Evolutionary conservation across 2,329 filamentous ascomycete genomes (phyloP).

Genomic region (Fusarium solani-melongenae): DNA sequence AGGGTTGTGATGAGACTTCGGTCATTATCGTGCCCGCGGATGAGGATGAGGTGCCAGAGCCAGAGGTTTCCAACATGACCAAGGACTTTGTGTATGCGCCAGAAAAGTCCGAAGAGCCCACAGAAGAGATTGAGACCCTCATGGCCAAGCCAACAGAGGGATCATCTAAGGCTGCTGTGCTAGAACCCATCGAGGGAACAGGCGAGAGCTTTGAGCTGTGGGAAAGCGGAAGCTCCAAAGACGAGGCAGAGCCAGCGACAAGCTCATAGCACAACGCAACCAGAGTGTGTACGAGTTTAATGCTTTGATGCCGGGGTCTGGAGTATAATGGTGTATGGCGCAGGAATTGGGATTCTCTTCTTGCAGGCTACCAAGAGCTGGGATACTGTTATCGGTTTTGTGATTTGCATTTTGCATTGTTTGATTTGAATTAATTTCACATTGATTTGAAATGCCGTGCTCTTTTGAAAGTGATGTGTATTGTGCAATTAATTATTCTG

Average conservation of each 20-base stretch:
- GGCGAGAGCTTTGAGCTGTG: slow-evolving; percentile 74
- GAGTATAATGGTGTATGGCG: slow-evolving; percentile 23
- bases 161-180: slow-evolving; percentile 57
- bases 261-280: slow-evolving; percentile 38
- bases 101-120: slow-evolving; percentile 36
- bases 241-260: slow-evolving; percentile 57
- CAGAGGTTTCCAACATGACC: slow-evolving; percentile 13
- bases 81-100: slow-evolving; percentile 32
- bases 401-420: slow-evolving; percentile 11
- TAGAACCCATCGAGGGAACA: slow-evolving; percentile 68
- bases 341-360: slow-evolving; percentile 25
- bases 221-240: slow-evolving; percentile 75
- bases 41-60: slow-evolving; percentile 56
- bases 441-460: neutral
- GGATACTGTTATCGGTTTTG: slow-evolving; percentile 39
- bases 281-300: slow-evolving; percentile 13
- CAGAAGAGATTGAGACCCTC: slow-evolving; percentile 49
- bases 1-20: slow-evolving; percentile 71
- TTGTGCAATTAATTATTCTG: neutral
- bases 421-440: neutral
- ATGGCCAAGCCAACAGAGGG: slow-evolving; percentile 51
- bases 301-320: neutral
- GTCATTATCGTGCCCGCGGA: slow-evolving; percentile 73
- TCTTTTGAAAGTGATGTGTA: neutral
- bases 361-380: slow-evolving; percentile 46